phyloP scores from a whole-genome alignment of 2,329 filamentous ascomycete species.

The Clonostachys byssicola region DNA sequence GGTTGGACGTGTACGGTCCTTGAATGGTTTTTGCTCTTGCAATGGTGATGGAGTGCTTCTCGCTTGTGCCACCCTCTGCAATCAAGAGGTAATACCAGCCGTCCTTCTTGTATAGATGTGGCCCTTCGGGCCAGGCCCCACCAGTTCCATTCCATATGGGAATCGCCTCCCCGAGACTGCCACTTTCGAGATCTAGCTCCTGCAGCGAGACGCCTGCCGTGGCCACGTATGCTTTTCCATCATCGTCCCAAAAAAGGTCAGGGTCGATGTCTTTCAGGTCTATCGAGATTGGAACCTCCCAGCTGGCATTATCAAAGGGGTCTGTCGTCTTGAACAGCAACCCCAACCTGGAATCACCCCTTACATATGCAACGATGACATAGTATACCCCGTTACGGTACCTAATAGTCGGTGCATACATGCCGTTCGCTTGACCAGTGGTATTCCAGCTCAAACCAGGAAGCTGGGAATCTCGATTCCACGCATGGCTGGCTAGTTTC shows the following conservation, averaged over 20 bases:
- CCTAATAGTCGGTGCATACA: constrained; percentile 43
- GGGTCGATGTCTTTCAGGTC: constrained; percentile 9
- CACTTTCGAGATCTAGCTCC: constrained; percentile 26
- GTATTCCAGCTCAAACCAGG: constrained; percentile 17
- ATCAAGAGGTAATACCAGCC: constrained; percentile 43
- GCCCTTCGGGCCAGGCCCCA: constrained; percentile 40
- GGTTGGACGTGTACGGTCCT: constrained; percentile 36
- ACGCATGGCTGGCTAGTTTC: constrained; percentile 24
- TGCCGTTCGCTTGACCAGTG: constrained; percentile 16
- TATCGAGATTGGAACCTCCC: constrained; percentile 25
- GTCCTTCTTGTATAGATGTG: constrained; percentile 37
- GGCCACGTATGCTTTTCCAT: constrained; percentile 15
- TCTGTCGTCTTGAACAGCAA: constrained; percentile 34
- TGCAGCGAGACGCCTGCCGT: constrained; percentile 10
- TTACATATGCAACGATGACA: neutral
- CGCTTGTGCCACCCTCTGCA: constrained; percentile 41
- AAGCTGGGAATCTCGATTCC: constrained; percentile 30
- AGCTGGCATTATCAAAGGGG: constrained; percentile 27
- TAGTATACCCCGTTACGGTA: constrained; percentile 24
- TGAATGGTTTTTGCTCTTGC: constrained; percentile 29
- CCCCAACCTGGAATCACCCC: constrained; percentile 3
- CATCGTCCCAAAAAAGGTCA: constrained; percentile 11
- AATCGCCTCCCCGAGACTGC: constrained; percentile 19
- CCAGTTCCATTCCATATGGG: constrained; percentile 39
- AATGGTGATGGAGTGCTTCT: constrained; percentile 33